Percentiles rank a stretch among this genome's conserved stretches.
These are phyloP conservation scores for Xerocomus minutiporus DNA, from an alignment of 1,284 basidiomycete genomes.

Conservation along the genomic window DNA sequence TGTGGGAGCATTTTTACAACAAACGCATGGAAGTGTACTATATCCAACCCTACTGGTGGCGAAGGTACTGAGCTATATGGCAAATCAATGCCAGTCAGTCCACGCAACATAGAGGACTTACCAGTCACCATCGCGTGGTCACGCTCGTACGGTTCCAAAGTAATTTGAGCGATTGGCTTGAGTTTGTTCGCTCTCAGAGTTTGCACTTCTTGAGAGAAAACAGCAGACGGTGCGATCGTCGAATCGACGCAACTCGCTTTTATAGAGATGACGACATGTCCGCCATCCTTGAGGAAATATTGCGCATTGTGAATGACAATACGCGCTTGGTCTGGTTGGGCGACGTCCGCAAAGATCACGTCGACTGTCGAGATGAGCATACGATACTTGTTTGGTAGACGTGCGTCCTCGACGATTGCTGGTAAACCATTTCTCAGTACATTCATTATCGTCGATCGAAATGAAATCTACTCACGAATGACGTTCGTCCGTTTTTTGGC, in stretches of 20 bases:
- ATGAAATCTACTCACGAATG: conserved; percentile 69
- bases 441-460: not conserved
- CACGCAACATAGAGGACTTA: conserved; percentile 20
- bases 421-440: conserved; percentile 5
- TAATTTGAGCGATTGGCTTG: conserved; percentile 93
- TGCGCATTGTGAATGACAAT: conserved; percentile 93
- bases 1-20: too few relatives aligned
- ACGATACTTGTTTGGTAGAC: conserved; percentile 90
- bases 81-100: not conserved
- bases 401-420: conserved; percentile 98
- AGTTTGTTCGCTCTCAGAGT: conserved; percentile 77
- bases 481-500: conserved; percentile 99
- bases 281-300: conserved; percentile 93
- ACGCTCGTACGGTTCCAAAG: conserved; percentile 79
- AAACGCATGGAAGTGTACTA: too few relatives aligned
- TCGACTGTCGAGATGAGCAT: conserved; percentile 93
- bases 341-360: conserved; percentile 97
- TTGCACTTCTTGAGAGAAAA: conserved; percentile 90
- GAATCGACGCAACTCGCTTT: conserved; percentile 99
- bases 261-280: conserved; percentile 95
- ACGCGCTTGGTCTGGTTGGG: conserved; percentile 97
- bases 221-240: conserved; percentile 82
- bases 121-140: conserved; percentile 83
- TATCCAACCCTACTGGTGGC: conserved; percentile 37
- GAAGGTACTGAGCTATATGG: conserved; percentile 49